Conservation (phyloP, 768 basidiomycete species). For the Pleurotus pulmonarius region DNA sequence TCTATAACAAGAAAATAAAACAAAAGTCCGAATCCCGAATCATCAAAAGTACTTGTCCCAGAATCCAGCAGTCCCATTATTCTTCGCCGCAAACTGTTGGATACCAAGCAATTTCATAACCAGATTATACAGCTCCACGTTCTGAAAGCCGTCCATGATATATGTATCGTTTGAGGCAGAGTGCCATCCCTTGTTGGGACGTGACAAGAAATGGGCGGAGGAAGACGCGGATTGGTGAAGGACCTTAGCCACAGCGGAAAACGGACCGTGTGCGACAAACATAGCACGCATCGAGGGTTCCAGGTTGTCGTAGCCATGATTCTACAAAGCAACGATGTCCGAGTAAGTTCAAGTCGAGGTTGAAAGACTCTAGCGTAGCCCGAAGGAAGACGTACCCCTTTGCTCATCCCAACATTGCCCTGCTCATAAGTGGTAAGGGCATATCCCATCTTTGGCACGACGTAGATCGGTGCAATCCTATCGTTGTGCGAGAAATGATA, state of each 20-base stretch:
- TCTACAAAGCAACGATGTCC: slow-evolving; percentile 35
- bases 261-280: slow-evolving; percentile 91
- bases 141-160: slow-evolving; percentile 80
- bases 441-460: slow-evolving; percentile 80
- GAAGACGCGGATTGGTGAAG: slow-evolving; percentile 34
- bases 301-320: slow-evolving; percentile 87
- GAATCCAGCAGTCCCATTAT: slow-evolving; percentile 78
- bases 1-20: neutral
- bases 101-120: slow-evolving; percentile 73
- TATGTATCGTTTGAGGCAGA: slow-evolving; percentile 61
- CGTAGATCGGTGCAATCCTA: slow-evolving; percentile 86
- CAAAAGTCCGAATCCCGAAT: neutral
- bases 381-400: slow-evolving; percentile 56
- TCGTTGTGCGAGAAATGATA: slow-evolving; percentile 72
- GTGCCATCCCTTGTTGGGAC: slow-evolving; percentile 56
- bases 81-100: slow-evolving; percentile 47
- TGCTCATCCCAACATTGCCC: slow-evolving; percentile 59
- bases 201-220: slow-evolving; percentile 18
- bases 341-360: too few relatives aligned
- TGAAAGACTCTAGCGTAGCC: neutral
- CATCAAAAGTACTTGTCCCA: slow-evolving; percentile 74
- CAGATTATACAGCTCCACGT: slow-evolving; percentile 84
- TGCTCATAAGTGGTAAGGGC: slow-evolving; percentile 66
- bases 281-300: slow-evolving; percentile 80
- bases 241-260: slow-evolving; percentile 65